Base-by-base conservation (phyloP, 345 rosid genomes). In the Rhodomyrtus tomentosa region DNA sequence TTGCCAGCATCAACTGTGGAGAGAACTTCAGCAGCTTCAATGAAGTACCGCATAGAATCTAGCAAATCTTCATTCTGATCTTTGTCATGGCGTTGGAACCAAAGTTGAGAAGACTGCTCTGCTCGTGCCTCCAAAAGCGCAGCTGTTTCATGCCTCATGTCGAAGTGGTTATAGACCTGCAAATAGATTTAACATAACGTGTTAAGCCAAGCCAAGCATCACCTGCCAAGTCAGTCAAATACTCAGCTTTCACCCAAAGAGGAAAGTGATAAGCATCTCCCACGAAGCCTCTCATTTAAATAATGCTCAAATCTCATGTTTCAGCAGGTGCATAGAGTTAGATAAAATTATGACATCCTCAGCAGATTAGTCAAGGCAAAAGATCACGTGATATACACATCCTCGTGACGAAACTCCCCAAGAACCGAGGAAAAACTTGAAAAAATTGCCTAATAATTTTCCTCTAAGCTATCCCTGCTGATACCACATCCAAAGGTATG, bases 101-200 rank as follows among this genome's bases (percentile, higher is more conserved):
- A 97, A 83, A 91, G 94, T 83, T 87, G 86, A 76, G 93, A 93
- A 88, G 98, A 92, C 88, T 91, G 92, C 85, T 87, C 89, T 21
- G 99, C 98, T 83, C 93, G 95, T 50, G 95, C 91, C 91, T 97
- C 99, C 88, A 95, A 87, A 85, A 97, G 93, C 85, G 96, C 88
- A 68, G 98, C 99, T 25, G 95, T 95, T 90, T 97, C 99, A 84
- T 97, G 98, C 89, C 93, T 97, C 99, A 97, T 95, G 88, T 95
- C 96, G 82, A 97, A 97, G 88, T 97, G 98, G 83, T 92, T 95
- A 87, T 95, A 97, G 62, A 97, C 98, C 99, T 97, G 95, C 56
- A 86, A 53, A 82, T n/a, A 81, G 53, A 81, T 48, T 52, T 49
- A 81, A 16, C 51, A 25, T 10, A 81, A 51, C 11, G 45, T 68